phyloP scores from a whole-genome alignment of 2,329 filamentous ascomycete species.

The Tolypocladium amazonense region DNA sequence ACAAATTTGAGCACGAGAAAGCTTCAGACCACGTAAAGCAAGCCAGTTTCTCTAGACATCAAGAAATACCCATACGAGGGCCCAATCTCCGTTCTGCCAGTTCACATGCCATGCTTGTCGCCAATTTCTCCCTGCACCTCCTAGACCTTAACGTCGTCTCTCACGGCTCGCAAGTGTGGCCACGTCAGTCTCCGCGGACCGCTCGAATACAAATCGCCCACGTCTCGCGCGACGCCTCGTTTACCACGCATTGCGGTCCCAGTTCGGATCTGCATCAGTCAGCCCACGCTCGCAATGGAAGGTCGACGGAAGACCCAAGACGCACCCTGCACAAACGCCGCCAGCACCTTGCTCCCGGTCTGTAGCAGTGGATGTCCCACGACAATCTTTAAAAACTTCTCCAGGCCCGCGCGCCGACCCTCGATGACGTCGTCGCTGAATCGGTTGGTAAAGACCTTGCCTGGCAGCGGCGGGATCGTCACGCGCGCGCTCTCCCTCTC shows the following conservation, averaged over 20 bases:
- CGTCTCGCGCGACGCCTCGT: not conserved
- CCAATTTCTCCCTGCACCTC: not conserved
- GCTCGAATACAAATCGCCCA: not conserved
- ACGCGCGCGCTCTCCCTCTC: conserved; percentile 91
- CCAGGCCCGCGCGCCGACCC: conserved; percentile 78
- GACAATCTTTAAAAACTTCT: conserved; percentile 95
- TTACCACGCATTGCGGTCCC: conserved; percentile 88
- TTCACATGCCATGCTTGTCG: not conserved
- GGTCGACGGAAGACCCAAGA: conserved; percentile 1
- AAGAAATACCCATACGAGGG: not conserved
- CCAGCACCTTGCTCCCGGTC: conserved; percentile 93
- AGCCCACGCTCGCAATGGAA: not conserved
- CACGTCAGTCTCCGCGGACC: not conserved
- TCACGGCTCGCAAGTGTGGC: not conserved
- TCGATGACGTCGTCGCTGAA: conserved; percentile 99
- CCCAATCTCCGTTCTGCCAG: not conserved
- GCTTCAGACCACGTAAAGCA: not conserved
- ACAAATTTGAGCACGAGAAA: not conserved
- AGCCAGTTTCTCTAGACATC: not conserved
- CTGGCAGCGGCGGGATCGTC: conserved; percentile 88
- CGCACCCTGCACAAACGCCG: conserved; percentile 89
- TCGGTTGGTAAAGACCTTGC: conserved; percentile 95
- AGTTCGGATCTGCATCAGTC: conserved; percentile 57
- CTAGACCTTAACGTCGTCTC: not conserved
- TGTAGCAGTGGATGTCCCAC: conserved; percentile 93